Evolutionary conservation across 495 filamentous ascomycete genomes (phyloP).

Genomic region (Talaromyces stipitatus): DNA sequence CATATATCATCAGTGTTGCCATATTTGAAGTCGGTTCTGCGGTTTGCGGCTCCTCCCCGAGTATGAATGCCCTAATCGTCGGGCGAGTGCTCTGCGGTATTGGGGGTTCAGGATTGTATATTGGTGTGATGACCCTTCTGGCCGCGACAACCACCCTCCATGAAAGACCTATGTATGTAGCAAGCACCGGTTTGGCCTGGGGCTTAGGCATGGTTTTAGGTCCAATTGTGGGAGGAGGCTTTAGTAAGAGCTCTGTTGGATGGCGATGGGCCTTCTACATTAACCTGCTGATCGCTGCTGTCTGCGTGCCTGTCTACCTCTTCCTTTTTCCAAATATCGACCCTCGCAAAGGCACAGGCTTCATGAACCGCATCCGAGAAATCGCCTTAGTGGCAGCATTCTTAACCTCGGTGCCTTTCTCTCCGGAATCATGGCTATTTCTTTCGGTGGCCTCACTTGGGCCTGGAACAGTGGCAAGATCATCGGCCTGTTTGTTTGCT

Average conservation of each 20-base stretch:
- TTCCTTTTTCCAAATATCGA: slow-evolving; percentile 45
- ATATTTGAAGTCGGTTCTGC: slow-evolving; percentile 48
- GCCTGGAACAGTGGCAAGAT: slow-evolving; percentile 43
- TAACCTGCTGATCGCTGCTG: slow-evolving; percentile 51
- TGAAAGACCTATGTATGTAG: slow-evolving; percentile 29
- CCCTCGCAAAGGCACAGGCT: slow-evolving; percentile 27
- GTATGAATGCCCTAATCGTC: slow-evolving; percentile 44
- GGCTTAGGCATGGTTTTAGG: slow-evolving; percentile 44
- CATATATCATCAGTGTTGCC: slow-evolving; percentile 38
- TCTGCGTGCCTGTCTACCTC: slow-evolving; percentile 47
- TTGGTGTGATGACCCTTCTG: slow-evolving; percentile 27
- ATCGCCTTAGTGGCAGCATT: slow-evolving; percentile 23
- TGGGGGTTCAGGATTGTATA: slow-evolving; percentile 27
- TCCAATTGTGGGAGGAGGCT: slow-evolving; percentile 54
- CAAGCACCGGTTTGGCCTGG: slow-evolving; percentile 32
- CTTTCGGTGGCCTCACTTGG: slow-evolving; percentile 47
- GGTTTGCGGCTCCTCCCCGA: slow-evolving; percentile 47
- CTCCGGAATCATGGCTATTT: slow-evolving; percentile 42
- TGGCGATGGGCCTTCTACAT: slow-evolving; percentile 72
- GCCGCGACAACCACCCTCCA: slow-evolving; percentile 19
- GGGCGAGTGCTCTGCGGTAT: slow-evolving; percentile 40
- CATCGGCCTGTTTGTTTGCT: slow-evolving; percentile 46
- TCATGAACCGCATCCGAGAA: slow-evolving; percentile 28
- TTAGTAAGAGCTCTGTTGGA: slow-evolving; percentile 40
- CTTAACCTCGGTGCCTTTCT: slow-evolving; percentile 33